phyloP scores from a whole-genome alignment of 768 basidiomycete genomes.

The Leccinum subtestaceum region DNA sequence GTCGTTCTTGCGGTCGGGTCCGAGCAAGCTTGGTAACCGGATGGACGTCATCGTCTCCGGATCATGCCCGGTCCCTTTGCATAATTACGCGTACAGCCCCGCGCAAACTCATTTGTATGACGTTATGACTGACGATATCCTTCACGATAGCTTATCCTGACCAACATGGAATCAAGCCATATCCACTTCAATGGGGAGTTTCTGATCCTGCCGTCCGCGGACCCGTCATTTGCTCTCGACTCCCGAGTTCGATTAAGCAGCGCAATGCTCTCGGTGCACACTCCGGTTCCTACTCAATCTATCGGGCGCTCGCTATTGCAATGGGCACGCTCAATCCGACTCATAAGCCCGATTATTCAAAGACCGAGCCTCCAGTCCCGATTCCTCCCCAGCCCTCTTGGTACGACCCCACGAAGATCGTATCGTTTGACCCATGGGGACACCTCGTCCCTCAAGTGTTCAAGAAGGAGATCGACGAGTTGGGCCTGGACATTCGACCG shows the following conservation, averaged over 20 bases:
- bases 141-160: conserved; percentile 75
- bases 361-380: conserved; percentile 81
- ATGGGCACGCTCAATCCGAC: conserved; percentile 78
- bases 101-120: conserved; percentile 3
- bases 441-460: conserved; percentile 79
- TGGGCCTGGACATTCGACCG: conserved; percentile 81
- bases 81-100: conserved; percentile 8
- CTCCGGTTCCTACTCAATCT: conserved; percentile 91
- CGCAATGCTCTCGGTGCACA: conserved; percentile 95
- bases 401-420: conserved; percentile 77
- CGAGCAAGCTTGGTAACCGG: neutral
- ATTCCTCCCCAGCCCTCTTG: conserved; percentile 78
- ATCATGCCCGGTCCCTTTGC: conserved; percentile 11
- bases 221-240: conserved; percentile 85
- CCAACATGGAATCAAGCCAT: conserved; percentile 83
- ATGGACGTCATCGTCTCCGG: conserved; percentile 9
- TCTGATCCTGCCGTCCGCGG: conserved; percentile 63
- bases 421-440: conserved; percentile 92
- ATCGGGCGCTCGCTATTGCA: conserved; percentile 89
- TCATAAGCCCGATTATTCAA: conserved; percentile 78
- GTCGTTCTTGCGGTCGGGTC: neutral
- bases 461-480: conserved; percentile 53
- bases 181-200: conserved; percentile 81
- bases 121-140: conserved; percentile 9
- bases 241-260: conserved; percentile 78